Evolutionary conservation across 148 eudicot genomes (phyloP).

Genomic region (Rhododendron ferrugineum): DNA sequence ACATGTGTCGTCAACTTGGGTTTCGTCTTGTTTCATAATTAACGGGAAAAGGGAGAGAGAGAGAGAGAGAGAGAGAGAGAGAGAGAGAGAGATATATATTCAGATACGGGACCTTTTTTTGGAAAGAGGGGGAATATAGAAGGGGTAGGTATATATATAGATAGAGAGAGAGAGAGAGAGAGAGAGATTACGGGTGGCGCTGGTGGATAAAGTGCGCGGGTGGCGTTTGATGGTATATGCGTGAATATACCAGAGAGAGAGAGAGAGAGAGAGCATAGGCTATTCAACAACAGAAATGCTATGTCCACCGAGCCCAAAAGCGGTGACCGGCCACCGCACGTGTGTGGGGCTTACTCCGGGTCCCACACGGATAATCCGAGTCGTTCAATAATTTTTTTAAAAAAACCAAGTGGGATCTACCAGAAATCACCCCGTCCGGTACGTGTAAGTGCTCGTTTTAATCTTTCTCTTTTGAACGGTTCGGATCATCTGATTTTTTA

Average conservation of each 20-base stretch:
- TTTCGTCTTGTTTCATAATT: conserved; percentile 16
- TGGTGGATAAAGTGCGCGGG: conserved; percentile 13
- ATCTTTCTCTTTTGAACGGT: too few relatives aligned
- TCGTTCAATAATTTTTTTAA: too few relatives aligned
- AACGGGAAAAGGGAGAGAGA: not conserved
- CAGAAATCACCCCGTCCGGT: too few relatives aligned
- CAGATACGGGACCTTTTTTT: not conserved
- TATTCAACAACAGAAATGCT: too few relatives aligned
- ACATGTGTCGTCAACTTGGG: conserved; percentile 23
- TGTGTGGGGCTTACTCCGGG: too few relatives aligned
- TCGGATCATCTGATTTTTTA: too few relatives aligned
- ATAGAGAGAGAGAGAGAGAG: not conserved
- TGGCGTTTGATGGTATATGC: conserved; percentile 5
- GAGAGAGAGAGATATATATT: conserved; percentile 8
- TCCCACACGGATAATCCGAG: too few relatives aligned
- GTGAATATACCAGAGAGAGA: not conserved
- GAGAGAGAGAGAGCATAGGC: not conserved
- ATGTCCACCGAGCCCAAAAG: too few relatives aligned
- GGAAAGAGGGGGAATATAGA: not conserved
- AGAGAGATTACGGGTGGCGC: not conserved
- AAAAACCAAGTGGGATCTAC: too few relatives aligned
- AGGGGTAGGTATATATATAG: not conserved
- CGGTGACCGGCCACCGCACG: too few relatives aligned
- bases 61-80: conserved; percentile 3
- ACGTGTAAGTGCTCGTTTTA: too few relatives aligned